A percentile compares a stretch with the other conserved stretches of the same genome.
phyloP scores from a whole-genome alignment of 2,329 filamentous ascomycete species.

The Geoglossum cookeanum region DNA sequence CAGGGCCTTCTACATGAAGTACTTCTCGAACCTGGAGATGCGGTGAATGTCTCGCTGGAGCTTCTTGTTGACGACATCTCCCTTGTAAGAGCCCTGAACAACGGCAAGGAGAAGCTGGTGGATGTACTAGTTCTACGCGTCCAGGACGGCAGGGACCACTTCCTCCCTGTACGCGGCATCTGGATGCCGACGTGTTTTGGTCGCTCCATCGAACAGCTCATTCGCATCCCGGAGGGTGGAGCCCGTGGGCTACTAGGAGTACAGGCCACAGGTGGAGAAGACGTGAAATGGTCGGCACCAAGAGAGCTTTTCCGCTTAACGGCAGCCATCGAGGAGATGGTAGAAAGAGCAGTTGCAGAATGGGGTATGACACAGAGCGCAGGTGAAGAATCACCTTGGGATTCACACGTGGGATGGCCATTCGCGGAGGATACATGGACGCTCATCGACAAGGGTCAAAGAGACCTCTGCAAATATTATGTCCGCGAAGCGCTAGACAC shows the following conservation, averaged over 20 bases:
- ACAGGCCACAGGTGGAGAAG: conserved; percentile 19
- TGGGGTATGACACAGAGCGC: conserved; percentile 37
- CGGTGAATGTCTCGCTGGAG: conserved; percentile 49
- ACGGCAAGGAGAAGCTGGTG: conserved; percentile 46
- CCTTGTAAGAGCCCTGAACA: conserved; percentile 52
- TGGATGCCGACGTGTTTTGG: conserved; percentile 77
- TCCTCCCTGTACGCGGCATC: conserved; percentile 57
- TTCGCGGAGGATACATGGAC: conserved; percentile 34
- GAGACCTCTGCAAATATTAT: conserved; percentile 24
- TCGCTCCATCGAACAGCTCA: conserved; percentile 71
- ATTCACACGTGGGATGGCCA: conserved; percentile 36
- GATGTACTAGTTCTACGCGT: conserved; percentile 80
- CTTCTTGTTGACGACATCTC: conserved; percentile 44
- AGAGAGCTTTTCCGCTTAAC: conserved; percentile 80
- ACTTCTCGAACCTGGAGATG: conserved; percentile 68
- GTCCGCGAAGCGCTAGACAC: conserved; percentile 52
- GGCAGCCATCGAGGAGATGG: conserved; percentile 48
- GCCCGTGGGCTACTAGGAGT: conserved; percentile 44
- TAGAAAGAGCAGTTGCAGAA: conserved; percentile 38
- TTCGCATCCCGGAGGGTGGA: conserved; percentile 58
- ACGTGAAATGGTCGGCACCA: conserved; percentile 44
- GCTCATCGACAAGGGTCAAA: conserved; percentile 21
- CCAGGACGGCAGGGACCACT: conserved; percentile 70
- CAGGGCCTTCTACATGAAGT: conserved; percentile 27
- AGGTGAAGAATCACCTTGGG: conserved; percentile 30